Percentiles rank a stretch among this genome's conserved stretches.
Evolutionary conservation across 495 filamentous ascomycete species (phyloP).

Genomic region (Aspergillus incahuasiensis): DNA sequence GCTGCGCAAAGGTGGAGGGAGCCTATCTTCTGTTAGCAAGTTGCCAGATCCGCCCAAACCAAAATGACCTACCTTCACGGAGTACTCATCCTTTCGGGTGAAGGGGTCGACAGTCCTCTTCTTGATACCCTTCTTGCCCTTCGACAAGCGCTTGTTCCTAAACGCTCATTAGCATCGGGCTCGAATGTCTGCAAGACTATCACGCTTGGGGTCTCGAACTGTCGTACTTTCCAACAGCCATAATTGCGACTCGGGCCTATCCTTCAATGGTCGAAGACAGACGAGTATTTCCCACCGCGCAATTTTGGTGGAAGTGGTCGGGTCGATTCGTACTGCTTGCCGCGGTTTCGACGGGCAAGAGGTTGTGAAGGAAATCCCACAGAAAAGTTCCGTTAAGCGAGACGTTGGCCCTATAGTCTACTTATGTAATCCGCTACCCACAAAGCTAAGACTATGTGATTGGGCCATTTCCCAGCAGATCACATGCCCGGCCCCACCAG

Average conservation of each 20-base stretch:
- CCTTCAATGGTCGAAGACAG: slow-evolving; percentile 41
- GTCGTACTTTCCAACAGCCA: slow-evolving; percentile 90
- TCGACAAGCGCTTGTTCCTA: slow-evolving; percentile 99
- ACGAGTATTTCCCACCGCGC: slow-evolving; percentile 40
- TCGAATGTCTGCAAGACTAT: not conserved
- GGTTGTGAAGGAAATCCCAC: slow-evolving; percentile 43
- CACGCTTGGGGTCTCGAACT: slow-evolving; percentile 1
- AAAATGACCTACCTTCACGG: slow-evolving; percentile 70
- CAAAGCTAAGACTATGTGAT: slow-evolving; percentile 8
- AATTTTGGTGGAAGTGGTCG: slow-evolving; percentile 36
- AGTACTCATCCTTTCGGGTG: slow-evolving; percentile 97
- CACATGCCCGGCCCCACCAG: too few species aligned
- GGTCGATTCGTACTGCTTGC: slow-evolving; percentile 30
- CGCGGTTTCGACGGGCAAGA: slow-evolving; percentile 33
- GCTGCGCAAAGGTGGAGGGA: slow-evolving; percentile 87
- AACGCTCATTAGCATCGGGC: slow-evolving; percentile 20
- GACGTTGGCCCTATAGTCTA: slow-evolving; percentile 30
- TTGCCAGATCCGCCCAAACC: not conserved
- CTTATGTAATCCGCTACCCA: slow-evolving; percentile 33
- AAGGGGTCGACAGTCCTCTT: slow-evolving; percentile 98
- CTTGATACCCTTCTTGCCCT: slow-evolving; percentile 99
- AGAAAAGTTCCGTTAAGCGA: slow-evolving; percentile 50
- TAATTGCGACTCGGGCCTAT: slow-evolving; percentile 59
- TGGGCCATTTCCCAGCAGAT: too few species aligned
- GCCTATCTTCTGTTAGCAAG: slow-evolving; percentile 53